These are phyloP conservation scores for Austroboletus festivus DNA, from an alignment of 768 basidiomycete genomes.

Conservation along the genomic window DNA sequence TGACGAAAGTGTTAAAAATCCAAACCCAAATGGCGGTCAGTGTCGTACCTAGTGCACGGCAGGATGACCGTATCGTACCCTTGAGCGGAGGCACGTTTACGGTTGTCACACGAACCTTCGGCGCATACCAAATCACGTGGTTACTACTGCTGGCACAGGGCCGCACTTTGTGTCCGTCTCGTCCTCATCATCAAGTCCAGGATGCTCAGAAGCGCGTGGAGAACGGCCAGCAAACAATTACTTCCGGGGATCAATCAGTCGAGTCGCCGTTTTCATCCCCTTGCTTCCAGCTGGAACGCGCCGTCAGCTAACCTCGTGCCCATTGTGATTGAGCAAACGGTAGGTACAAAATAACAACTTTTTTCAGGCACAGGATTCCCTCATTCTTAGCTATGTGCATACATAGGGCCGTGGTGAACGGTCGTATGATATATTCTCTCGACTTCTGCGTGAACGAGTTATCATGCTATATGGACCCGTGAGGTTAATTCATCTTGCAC, in stretches of 20 bases:
- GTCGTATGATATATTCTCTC: constrained; percentile 95
- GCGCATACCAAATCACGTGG: constrained; percentile 26
- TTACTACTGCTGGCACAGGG: no score
- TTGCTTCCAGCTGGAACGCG: constrained; percentile 43
- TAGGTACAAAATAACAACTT: constrained; percentile 31
- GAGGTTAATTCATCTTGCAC: constrained; percentile 29
- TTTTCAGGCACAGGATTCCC: constrained; percentile 6
- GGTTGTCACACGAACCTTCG: constrained; percentile 5
- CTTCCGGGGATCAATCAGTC: constrained; percentile 11
- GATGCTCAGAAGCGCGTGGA: constrained; percentile 32
- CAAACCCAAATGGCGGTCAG: background rate
- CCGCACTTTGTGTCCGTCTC: background rate
- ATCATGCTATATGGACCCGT: constrained; percentile 95
- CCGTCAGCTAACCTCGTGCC: constrained; percentile 72
- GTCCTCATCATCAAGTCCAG: constrained; percentile 1
- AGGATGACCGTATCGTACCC: constrained; percentile 3
- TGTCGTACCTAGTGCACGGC: constrained; percentile 15
- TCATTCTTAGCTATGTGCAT: constrained; percentile 13
- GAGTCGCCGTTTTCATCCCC: constrained; percentile 52
- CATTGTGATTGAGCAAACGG: constrained; percentile 92
- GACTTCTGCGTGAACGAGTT: constrained; percentile 87
- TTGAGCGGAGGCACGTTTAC: constrained; percentile 12
- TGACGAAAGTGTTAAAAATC: constrained; percentile 1
- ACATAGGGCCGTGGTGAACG: constrained; percentile 77
- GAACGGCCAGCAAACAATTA: constrained; percentile 17